Evolutionary conservation across 176 grass and related monocot genomes (phyloP).

Genomic region (Calamus simplicifolius): DNA sequence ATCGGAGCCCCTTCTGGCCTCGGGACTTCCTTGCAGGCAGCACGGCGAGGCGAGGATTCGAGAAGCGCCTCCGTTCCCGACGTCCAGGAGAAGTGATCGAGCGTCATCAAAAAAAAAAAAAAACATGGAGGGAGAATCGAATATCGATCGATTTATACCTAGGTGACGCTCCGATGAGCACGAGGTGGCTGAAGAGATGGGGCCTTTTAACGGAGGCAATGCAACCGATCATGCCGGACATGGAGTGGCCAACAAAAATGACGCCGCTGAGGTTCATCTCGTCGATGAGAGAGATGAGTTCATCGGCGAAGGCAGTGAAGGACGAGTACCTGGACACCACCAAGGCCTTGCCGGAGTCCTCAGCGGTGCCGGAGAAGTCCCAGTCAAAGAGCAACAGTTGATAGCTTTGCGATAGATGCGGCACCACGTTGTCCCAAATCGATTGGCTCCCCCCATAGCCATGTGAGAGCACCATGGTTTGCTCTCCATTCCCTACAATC

Average conservation of each 20-base stretch:
- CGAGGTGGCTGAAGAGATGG: conserved; percentile 56
- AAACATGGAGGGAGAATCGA: no score
- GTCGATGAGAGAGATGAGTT: conserved; percentile 51
- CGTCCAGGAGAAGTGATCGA: no score
- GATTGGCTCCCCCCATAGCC: conserved; percentile 60
- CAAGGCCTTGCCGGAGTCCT: not conserved
- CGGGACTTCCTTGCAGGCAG: no score
- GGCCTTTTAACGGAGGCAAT: conserved; percentile 65
- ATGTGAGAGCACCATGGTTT: conserved; percentile 57
- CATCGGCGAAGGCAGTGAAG: conserved; percentile 45
- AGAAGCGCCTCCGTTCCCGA: no score
- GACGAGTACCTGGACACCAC: conserved; percentile 14
- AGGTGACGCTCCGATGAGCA: conserved; percentile 63
- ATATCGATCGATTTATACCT: conserved; percentile 21
- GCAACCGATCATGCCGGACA: conserved; percentile 75
- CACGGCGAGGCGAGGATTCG: no score
- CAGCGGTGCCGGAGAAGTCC: conserved; percentile 38
- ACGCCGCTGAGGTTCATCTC: conserved; percentile 25
- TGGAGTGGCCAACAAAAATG: conserved; percentile 71
- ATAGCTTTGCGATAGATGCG: conserved; percentile 44
- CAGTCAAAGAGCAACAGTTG: conserved; percentile 81
- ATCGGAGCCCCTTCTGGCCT: no score
- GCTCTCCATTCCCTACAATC: conserved; percentile 43
- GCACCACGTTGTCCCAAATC: conserved; percentile 55
- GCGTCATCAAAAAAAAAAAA: no score